These are phyloP conservation scores for Diaporthe citri DNA, from an alignment of 2,329 filamentous ascomycete species.

Conservation along the genomic window DNA sequence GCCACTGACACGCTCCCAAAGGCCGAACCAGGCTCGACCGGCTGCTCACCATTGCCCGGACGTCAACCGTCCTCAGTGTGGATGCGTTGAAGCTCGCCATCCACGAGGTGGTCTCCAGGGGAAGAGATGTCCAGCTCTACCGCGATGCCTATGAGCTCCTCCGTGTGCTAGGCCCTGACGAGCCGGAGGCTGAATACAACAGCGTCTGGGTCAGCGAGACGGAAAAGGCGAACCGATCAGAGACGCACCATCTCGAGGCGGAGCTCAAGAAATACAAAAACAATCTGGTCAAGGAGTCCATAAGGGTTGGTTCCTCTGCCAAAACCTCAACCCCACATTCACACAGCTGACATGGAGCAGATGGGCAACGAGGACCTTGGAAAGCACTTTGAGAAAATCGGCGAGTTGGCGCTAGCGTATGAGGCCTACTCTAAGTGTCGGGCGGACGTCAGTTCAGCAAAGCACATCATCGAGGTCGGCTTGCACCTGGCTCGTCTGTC, in stretches of 20 bases:
- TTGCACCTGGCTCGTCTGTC: slow-evolving; percentile 82
- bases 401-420: slow-evolving; percentile 78
- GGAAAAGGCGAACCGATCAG: slow-evolving; percentile 74
- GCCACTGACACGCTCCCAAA: slow-evolving; percentile 51
- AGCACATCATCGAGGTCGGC: slow-evolving; percentile 86
- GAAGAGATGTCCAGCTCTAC: slow-evolving; percentile 81
- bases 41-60: slow-evolving; percentile 83
- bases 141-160: slow-evolving; percentile 76
- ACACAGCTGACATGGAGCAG: slow-evolving; percentile 56
- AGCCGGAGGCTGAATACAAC: slow-evolving; percentile 77
- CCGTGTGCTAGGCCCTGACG: slow-evolving; percentile 71
- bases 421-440: slow-evolving; percentile 90
- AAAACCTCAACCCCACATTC: not conserved
- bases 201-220: slow-evolving; percentile 80
- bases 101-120: slow-evolving; percentile 76
- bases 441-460: slow-evolving; percentile 85
- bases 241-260: slow-evolving; percentile 81
- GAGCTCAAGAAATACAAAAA: slow-evolving; percentile 96
- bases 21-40: slow-evolving; percentile 86
- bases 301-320: slow-evolving; percentile 72
- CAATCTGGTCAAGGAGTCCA: slow-evolving; percentile 97
- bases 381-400: slow-evolving; percentile 82
- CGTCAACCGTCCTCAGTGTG: slow-evolving; percentile 79
- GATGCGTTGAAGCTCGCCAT: slow-evolving; percentile 87
- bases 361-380: slow-evolving; percentile 97